Evolutionary conservation across 2,329 filamentous ascomycete genomes (phyloP).

Genomic region (Pestalotiopsis sp.): DNA sequence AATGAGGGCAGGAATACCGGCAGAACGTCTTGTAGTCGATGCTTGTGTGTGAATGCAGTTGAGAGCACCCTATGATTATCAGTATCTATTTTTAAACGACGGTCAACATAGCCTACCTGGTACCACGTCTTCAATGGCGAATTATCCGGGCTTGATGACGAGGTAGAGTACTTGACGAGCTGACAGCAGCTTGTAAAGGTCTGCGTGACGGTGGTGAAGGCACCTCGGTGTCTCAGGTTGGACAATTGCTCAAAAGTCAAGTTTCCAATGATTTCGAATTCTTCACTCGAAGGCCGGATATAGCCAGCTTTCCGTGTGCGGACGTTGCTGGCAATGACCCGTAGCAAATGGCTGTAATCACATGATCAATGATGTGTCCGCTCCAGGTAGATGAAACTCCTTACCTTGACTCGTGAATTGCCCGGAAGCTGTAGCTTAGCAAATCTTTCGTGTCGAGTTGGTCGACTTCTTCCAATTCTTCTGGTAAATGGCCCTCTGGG

Average conservation of each 20-base stretch:
- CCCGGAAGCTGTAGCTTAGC: constrained; percentile 92
- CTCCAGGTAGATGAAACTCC: constrained; percentile 17
- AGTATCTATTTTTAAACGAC: constrained; percentile 9
- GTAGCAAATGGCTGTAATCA: constrained; percentile 66
- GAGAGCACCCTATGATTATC: constrained; percentile 57
- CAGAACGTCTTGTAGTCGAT: constrained; percentile 86
- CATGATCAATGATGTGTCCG: not conserved
- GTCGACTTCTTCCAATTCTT: constrained; percentile 72
- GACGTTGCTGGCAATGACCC: constrained; percentile 59
- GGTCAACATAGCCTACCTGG: constrained; percentile 44
- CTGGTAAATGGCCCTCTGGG: constrained; percentile 82
- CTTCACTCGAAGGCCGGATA: constrained; percentile 50
- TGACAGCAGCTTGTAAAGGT: constrained; percentile 84
- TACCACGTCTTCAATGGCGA: constrained; percentile 71
- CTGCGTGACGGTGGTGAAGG: constrained; percentile 89
- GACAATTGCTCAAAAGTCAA: constrained; percentile 83
- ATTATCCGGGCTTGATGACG: constrained; percentile 33
- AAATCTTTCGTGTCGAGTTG: constrained; percentile 84
- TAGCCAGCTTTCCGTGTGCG: constrained; percentile 46
- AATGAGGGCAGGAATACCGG: constrained; percentile 86
- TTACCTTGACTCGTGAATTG: constrained; percentile 91
- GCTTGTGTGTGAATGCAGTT: constrained; percentile 73
- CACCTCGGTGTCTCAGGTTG: constrained; percentile 83
- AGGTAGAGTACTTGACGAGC: constrained; percentile 52
- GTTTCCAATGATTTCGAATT: constrained; percentile 69